These are phyloP conservation scores for Verbena officinalis DNA, from an alignment of 257 asterid species.

Conservation along the genomic window DNA sequence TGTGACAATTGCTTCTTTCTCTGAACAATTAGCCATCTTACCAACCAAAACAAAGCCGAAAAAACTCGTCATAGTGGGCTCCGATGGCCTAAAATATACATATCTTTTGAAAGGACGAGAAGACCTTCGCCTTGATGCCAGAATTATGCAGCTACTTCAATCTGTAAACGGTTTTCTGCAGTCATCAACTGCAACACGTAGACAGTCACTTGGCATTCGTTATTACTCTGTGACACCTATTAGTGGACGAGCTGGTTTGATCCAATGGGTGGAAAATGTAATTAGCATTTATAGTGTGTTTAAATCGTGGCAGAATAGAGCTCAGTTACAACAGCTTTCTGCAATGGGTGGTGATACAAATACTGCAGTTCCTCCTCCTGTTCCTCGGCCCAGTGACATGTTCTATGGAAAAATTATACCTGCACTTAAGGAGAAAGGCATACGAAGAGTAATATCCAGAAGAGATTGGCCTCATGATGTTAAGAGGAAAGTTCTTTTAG, in stretches of 20 bases:
- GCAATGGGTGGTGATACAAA: slow-evolving; percentile 60
- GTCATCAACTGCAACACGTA: slow-evolving; percentile 71
- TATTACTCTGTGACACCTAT: slow-evolving; percentile 96
- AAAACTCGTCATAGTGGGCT: slow-evolving; percentile 78
- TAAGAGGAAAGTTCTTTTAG: slow-evolving; percentile 86
- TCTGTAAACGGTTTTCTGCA: slow-evolving; percentile 86
- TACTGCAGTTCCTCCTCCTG: slow-evolving; percentile 68
- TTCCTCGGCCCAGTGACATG: slow-evolving; percentile 98
- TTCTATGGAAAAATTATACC: slow-evolving; percentile 97
- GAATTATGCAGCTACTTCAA: slow-evolving; percentile 97
- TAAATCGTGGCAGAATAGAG: slow-evolving; percentile 94
- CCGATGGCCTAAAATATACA: slow-evolving; percentile 87
- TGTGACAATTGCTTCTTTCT: slow-evolving; percentile 82
- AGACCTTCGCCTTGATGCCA: slow-evolving; percentile 98
- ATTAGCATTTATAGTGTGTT: slow-evolving; percentile 88
- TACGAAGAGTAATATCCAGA: slow-evolving; percentile 93
- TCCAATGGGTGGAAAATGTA: slow-evolving; percentile 97
- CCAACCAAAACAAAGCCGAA: slow-evolving; percentile 98
- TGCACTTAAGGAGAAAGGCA: slow-evolving; percentile 98
- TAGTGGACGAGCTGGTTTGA: slow-evolving; percentile 98
- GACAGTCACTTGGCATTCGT: slow-evolving; percentile 79
- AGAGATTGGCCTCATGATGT: slow-evolving; percentile 99
- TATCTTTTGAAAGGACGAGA: slow-evolving; percentile 99
- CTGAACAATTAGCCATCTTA: slow-evolving; percentile 68
- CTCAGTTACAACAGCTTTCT: slow-evolving; percentile 74